Evolutionary conservation across 331 rosid species (phyloP), one percentile per base, ranked within the genome.

Genomic region (Stylosanthes scabra): DNA sequence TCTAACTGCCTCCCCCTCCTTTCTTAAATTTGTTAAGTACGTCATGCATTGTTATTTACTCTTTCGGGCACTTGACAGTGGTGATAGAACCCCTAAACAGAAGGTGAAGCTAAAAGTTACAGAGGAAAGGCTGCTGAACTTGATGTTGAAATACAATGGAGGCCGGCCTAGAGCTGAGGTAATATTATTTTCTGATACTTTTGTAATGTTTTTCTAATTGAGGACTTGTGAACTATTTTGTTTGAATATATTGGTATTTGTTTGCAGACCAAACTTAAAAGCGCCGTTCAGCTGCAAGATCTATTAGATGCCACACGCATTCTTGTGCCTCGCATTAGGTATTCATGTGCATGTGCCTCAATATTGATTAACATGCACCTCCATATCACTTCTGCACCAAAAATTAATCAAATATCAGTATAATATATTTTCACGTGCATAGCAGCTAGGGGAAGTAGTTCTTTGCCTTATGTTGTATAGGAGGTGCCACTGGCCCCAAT

Each of bases 31-130:
- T 11, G 46, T 49, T 79, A 47, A 78, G 59, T 68, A 5, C 16
- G 50, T 44, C 45, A 60, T 68, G 47, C 66, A 55, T 77, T 66
- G 74, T 65, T 76, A 61, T 62, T 78, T 71, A 70, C 74, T 72
- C 64, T 71, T 81, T 75, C 68, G 70, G 20, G 27, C 28, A 7
- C 27, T 52, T 52, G 58, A 42, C 86, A 94, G 99, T 83, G 99
- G 99, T 80, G 99, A 94, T 86, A 88, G 99, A 88, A 94, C 99
- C 80, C 97, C 99, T 60, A 94, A 94, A 78, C 99, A 94, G 83
- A 94, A 94, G 89, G 99, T 94, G 81, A 94, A 94, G 85, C 87
- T 94, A 84, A 94, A 84, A 71, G 99, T 94, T 78, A 94, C 99
- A 0, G 99, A 94, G 88, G 99, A 94, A 87, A 94, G 82, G 85